Conservation (phyloP, 1,284 basidiomycete genomes). For the Malassezia brasiliensis region DNA sequence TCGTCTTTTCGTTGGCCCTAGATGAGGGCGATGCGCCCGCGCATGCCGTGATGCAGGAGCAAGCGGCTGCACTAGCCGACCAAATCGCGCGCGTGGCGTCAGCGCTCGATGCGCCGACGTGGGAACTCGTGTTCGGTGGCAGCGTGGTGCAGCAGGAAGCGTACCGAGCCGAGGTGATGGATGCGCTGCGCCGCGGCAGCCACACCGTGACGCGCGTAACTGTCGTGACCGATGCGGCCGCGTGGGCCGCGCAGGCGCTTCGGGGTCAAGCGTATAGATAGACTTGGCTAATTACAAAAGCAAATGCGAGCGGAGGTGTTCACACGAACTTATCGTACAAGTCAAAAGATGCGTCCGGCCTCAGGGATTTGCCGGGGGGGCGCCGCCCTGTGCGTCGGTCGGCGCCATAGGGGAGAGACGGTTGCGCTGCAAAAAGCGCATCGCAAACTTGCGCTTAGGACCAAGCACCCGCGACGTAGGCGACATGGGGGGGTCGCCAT, state of each 20-base stretch:
- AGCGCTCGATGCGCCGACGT: neutral
- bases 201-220: neutral
- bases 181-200: neutral
- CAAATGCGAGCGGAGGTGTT: too few species aligned
- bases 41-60: neutral
- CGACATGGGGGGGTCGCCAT: neutral
- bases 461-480: neutral
- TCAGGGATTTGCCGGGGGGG: neutral
- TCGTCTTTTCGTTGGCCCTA: neutral
- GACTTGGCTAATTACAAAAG: too few species aligned
- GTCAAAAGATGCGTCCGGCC: too few species aligned
- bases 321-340: too few species aligned
- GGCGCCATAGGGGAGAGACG: slow-evolving; percentile 11
- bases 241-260: neutral
- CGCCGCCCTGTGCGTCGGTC: neutral
- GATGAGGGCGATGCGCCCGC: neutral
- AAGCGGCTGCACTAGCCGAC: neutral
- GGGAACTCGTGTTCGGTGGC: neutral
- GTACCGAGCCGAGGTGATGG: neutral
- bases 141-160: neutral
- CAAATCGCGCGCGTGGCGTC: slow-evolving; percentile 2
- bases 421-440: slow-evolving; percentile 15
- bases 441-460: neutral
- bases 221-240: neutral
- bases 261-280: neutral